Evolutionary conservation across 257 asterid genomes (phyloP).

Genomic region (Pogostemon cablin): DNA sequence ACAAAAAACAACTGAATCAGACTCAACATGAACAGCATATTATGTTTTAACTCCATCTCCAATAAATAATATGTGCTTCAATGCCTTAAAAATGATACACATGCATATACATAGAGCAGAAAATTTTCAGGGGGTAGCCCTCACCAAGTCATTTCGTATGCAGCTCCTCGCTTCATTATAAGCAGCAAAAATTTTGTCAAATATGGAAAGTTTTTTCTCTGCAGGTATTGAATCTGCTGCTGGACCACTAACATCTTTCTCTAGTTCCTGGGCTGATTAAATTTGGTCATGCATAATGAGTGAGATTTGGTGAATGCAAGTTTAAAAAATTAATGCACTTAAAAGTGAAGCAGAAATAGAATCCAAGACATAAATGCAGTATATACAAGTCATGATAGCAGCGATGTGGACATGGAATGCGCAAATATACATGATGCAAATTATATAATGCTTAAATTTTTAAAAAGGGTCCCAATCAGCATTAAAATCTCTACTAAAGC

Average conservation of each 20-base stretch:
- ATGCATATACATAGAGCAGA: constrained; percentile 7
- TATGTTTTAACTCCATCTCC: constrained; percentile 8
- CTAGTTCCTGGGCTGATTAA: constrained; percentile 93
- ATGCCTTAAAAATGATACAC: constrained; percentile 2
- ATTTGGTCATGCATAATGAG: constrained; percentile 32
- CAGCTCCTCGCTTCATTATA: constrained; percentile 87
- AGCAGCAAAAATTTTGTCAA: constrained; percentile 92
- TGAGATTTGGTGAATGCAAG: constrained; percentile 33
- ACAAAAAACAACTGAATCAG: constrained; percentile 32
- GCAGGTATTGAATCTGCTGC: constrained; percentile 73
- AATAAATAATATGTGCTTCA: neutral
- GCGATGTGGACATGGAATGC: neutral
- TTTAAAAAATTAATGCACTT: constrained; percentile 18
- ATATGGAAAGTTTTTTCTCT: constrained; percentile 74
- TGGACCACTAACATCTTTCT: constrained; percentile 82
- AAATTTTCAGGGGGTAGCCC: constrained; percentile 22
- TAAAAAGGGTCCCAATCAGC: neutral
- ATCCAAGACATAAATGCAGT: constrained; percentile 2
- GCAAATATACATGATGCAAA: neutral
- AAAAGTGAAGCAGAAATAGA: constrained; percentile 18
- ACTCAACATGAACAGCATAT: neutral
- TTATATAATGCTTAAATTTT: constrained; percentile 4
- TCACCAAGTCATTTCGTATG: constrained; percentile 89
- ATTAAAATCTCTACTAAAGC: neutral
- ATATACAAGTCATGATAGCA: constrained; percentile 8